Evolutionary conservation across 257 asterid species (phyloP), one percentile per base, ranked within the genome.

Genomic region (Scutellaria minor): DNA sequence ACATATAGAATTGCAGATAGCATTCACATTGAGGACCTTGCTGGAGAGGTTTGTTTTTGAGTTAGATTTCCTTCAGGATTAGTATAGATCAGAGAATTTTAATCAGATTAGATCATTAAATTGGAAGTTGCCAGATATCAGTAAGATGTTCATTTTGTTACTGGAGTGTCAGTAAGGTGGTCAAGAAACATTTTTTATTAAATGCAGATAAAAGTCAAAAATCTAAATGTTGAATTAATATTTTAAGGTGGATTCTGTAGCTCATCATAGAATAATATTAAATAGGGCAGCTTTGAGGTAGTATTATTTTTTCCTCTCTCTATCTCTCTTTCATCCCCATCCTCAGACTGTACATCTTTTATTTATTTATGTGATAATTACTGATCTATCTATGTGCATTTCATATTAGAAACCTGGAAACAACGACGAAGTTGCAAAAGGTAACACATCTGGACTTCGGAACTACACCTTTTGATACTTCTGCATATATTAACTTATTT

Each of bases 371-470:
- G 22, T 55, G n/a, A 40, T 66, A 53, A 47, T 64, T 59, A 66
- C 72, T 72, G 47, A 72, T 64, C 66, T 44, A 12, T 78, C 68
- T 72, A 65, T 56, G 44, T 63, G 50, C 40, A 20, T 70, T 74
- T 71, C 66, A 67, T 58, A 72, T 64, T 66, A 84, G 97, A 81
- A 72, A 80, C 63, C 77, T 78, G 86, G 76, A 63, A 88, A 74
- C 78, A 89, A 89, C 84, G 81, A 84, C 18, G 88, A 80, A 66
- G 75, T 57, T 14, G 63, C 81, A 35, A 85, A 87, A 79, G 96
- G 97, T 89, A 81, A 64, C 41, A 41, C 54, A 15, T 75, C 60
- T 71, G 5, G 70, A 67, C 71, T 55, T 55, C 40, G 47, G 9
- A 71, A 57, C 47, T 41, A 51, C 66, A 75, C 42, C 9, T 48